These are phyloP conservation scores for Talaromyces sp. DNA, from an alignment of 2,329 filamentous ascomycete species.

Conservation along the genomic window DNA sequence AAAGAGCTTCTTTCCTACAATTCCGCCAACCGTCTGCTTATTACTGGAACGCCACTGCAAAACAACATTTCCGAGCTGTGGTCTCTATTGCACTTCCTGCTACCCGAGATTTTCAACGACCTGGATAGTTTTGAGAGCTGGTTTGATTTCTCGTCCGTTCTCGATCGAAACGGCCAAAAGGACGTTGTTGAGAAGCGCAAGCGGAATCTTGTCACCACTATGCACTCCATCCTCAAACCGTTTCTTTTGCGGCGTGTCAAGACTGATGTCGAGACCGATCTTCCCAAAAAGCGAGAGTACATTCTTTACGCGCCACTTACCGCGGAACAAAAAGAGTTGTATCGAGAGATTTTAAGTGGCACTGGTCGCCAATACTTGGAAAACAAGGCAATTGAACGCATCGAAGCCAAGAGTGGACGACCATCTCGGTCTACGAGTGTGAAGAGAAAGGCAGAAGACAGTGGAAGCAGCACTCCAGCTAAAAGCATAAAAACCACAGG, in stretches of 20 bases:
- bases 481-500: constrained; percentile 75
- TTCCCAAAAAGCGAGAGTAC: constrained; percentile 97
- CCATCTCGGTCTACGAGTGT: constrained; percentile 39
- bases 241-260: constrained; percentile 85
- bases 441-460: constrained; percentile 52
- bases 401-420: constrained; percentile 31
- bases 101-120: constrained; percentile 89
- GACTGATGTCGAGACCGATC: constrained; percentile 79
- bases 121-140: constrained; percentile 89
- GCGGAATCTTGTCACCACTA: constrained; percentile 73
- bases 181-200: constrained; percentile 74
- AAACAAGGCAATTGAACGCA: constrained; percentile 45
- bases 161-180: constrained; percentile 73
- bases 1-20: constrained; percentile 81
- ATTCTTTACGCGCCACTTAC: constrained; percentile 92
- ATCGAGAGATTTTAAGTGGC: constrained; percentile 77
- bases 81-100: constrained; percentile 88
- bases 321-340: constrained; percentile 82
- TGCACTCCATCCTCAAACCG: constrained; percentile 89
- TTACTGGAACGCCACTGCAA: constrained; percentile 90
- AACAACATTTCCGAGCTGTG: constrained; percentile 94
- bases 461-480: constrained; percentile 41
- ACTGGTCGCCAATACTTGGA: constrained; percentile 53
- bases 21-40: constrained; percentile 83
- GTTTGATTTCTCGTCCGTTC: constrained; percentile 93